Base-by-base conservation (phyloP, 1,284 basidiomycete genomes). In the Boletellus deceptivus region DNA sequence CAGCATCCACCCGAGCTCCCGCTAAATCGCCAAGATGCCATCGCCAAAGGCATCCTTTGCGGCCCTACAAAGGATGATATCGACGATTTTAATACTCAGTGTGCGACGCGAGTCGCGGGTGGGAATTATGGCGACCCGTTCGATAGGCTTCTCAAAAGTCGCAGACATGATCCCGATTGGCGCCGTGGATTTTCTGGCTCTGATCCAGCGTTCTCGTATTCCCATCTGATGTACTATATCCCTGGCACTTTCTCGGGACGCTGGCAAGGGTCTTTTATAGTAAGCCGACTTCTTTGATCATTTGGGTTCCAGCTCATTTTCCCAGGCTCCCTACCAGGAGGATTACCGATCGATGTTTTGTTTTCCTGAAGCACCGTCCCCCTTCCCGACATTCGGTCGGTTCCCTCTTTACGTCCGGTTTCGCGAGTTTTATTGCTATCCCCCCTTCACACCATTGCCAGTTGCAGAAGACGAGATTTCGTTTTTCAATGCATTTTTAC, bases 241-340 rank as follows among this genome's bases (percentile, higher is more conserved):
- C 65, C 72, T 14, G 77, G 73, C 10, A 67, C 67, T 2, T 64
- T 79, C 29, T 70, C 71, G 5, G 78, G 78, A 18, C 63, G 59
- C 20, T 81, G 76, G 77, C 69, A 71, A 43, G 77, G 78, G 9
- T 73, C 76, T 11, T 70, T 65, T 31, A 69, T 77, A 17, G 78
- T 79, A 55, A 49, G 70, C 52, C 16, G 45, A 11, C 27, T 7
- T 1, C 46, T 20, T 45, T 1, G 27, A 34, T 48, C 3, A n/a
- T 40, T 35, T 41, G 6, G 41, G 39, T 49, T 18, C 27, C 3
- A n/a, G 16, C 55, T 63, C 40, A 67, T 11, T 22, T 35, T 35
- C 35, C 31, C 41, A 77, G 77, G 61, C 68, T 13, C 71, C 74
- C 2, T 71, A 54, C 56, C 46, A 64, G 22, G 64, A 69, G 17